Base-by-base conservation (phyloP, 2,329 filamentous ascomycete species). In the Colletotrichum sublineola region DNA sequence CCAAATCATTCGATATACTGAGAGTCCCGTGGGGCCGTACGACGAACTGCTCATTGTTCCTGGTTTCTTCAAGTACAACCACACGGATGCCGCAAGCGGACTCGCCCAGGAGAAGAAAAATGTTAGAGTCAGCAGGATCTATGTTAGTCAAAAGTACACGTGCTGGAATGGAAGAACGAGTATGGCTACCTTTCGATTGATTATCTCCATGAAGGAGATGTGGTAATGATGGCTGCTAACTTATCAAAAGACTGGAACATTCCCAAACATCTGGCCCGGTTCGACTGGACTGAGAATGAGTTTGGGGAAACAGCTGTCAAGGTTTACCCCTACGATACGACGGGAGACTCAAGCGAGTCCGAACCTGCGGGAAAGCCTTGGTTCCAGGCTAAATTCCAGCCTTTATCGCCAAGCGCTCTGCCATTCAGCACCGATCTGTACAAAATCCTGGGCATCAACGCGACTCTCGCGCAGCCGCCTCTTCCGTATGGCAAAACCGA, bases 181-280 rank as follows among this genome's bases (percentile, higher is more conserved):
- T 87, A 77, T 74, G 81, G 78, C 42, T 20, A 14, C n/a, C 7
- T 20, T 11, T n/a, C 18, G 4, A 20, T 44, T 2, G 29, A 6
- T 7, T 4, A 12, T 42, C 9, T 18, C 5, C 12, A 20, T n/a
- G 18, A 5, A 12, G 2, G 5, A 31, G 5, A n/a, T 24, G 24
- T 24, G 15, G 33, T 2, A 9, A 2, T 4, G 33, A 15, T 7
- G 20, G 14, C n/a, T 38, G n/a, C 52, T 65, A 14, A 65, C 20
- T 1, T 9, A 57, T 46, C 12, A 12, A 36, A 63, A 86, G 85
- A 88, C 72, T 89, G 86, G 86, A 88, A 87, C 75, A 84, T 87
- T 42, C 86, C 87, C 31, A 89, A 89, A 75, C 86, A 88, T 67
- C 81, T 88, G 29, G 87, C 87, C 52, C 79, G 80, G 29, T 89